A percentile compares a stretch with the other conserved stretches of the same genome.
These are phyloP conservation scores for Mariannaea sp. DNA, from an alignment of 2,329 filamentous ascomycete genomes.

Conservation along the genomic window DNA sequence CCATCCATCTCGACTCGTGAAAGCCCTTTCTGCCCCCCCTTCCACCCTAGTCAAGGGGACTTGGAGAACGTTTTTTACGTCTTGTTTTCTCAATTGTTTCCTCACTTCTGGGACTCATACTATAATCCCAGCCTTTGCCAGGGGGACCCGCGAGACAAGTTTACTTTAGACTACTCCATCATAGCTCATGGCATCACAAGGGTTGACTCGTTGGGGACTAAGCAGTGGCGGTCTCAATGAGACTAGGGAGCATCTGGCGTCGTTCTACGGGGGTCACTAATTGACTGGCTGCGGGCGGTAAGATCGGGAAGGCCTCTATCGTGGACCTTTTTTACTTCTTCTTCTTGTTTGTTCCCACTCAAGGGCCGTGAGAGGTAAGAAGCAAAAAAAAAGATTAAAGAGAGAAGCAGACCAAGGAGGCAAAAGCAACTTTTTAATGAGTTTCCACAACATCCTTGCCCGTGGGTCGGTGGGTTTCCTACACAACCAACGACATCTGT, in stretches of 20 bases:
- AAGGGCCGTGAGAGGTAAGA: no score
- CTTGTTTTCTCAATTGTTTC: constrained; percentile 31
- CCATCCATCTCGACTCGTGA: background rate
- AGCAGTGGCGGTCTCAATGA: constrained; percentile 24
- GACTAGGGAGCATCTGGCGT: constrained; percentile 23
- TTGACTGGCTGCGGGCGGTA: constrained; percentile 9
- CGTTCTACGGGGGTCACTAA: no score
- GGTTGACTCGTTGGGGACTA: constrained; percentile 26
- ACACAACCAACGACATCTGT: constrained; percentile 6
- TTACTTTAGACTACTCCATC: constrained; percentile 15
- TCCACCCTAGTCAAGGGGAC: no score
- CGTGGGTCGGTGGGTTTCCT: constrained; percentile 24
- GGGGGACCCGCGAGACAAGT: no score
- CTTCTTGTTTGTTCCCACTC: no score
- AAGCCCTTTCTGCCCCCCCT: no score
- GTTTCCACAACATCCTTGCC: constrained; percentile 22
- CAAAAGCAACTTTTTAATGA: constrained; percentile 27
- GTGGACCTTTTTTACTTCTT: no score
- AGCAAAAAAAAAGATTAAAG: no score
- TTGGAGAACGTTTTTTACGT: no score
- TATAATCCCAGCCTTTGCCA: no score
- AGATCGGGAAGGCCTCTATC: constrained; percentile 20
- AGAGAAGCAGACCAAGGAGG: no score
- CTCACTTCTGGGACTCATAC: constrained; percentile 12
- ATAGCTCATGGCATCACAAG: constrained; percentile 19